phyloP scores from a whole-genome alignment of 169 alveolate species.

The Cryptosporidium canis region DNA sequence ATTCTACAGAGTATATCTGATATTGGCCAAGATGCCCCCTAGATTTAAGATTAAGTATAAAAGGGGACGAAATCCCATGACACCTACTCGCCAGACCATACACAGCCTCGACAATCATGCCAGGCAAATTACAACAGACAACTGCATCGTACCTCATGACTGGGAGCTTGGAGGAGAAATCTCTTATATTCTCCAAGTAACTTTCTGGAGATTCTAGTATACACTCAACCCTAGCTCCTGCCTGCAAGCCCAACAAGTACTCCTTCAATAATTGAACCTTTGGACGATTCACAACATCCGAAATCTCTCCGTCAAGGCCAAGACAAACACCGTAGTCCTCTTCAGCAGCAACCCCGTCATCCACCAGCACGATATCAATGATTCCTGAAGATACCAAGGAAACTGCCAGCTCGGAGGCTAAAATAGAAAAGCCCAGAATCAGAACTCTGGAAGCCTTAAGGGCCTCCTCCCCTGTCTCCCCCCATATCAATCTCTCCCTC shows the following conservation, averaged over 20 bases:
- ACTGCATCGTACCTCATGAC: background rate
- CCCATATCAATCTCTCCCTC: conserved; percentile 60
- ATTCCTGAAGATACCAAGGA: conserved; percentile 26
- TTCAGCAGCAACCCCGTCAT: background rate
- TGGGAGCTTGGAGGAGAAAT: background rate
- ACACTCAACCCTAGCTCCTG: background rate
- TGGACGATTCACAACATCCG: background rate
- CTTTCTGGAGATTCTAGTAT: conserved; percentile 29
- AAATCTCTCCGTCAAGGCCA: background rate
- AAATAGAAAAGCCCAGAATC: conserved; percentile 35
- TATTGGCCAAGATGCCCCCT: conserved; percentile 14
- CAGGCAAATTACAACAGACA: conserved; percentile 29
- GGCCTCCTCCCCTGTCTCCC: background rate
- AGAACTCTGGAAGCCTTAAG: background rate
- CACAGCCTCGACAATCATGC: background rate
- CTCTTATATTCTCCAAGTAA: background rate
- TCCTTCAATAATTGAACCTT: background rate
- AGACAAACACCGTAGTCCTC: background rate
- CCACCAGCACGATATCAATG: conserved; percentile 13
- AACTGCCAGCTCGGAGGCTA: conserved; percentile 16
- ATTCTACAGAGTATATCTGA: conserved; percentile 1
- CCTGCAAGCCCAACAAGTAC: background rate
- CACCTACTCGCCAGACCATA: background rate
- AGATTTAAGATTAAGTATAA: conserved; percentile 31
- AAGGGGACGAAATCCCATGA: background rate